Evolutionary conservation across 306 rosid genomes (phyloP).

Genomic region (Quercus alba): DNA sequence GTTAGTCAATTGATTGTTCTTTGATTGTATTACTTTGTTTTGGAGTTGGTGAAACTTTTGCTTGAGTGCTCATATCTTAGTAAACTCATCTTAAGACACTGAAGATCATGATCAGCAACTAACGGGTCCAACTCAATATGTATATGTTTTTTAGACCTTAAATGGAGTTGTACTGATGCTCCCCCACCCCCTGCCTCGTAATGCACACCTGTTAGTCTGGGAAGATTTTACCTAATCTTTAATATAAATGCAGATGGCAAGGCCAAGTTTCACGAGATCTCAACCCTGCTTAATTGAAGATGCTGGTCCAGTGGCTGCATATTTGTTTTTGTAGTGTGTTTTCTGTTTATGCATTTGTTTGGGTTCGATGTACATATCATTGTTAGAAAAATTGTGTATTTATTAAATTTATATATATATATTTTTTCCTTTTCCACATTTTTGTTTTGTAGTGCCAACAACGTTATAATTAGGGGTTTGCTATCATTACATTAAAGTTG

Average conservation of each 20-base stretch:
- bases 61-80: neutral
- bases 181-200: neutral
- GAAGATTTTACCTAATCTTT: neutral
- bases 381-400: slow-evolving; percentile 47
- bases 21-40: neutral
- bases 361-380: slow-evolving; percentile 73
- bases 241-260: slow-evolving; percentile 77
- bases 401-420: slow-evolving; percentile 19
- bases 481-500: slow-evolving; percentile 35
- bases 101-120: neutral
- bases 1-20: slow-evolving; percentile 39
- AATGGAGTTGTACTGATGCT: neutral
- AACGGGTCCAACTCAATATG: neutral
- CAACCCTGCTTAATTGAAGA: slow-evolving; percentile 53
- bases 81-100: neutral
- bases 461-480: slow-evolving; percentile 46
- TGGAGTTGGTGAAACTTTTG: neutral
- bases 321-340: slow-evolving; percentile 37
- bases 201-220: neutral
- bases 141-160: neutral
- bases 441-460: slow-evolving; percentile 33
- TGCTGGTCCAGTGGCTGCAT: slow-evolving; percentile 10
- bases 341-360: slow-evolving; percentile 36
- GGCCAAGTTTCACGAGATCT: slow-evolving; percentile 84
- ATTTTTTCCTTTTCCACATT: slow-evolving; percentile 13